Conservation (phyloP, 2,329 filamentous ascomycete species). For the Nectriaceae sp. region DNA sequence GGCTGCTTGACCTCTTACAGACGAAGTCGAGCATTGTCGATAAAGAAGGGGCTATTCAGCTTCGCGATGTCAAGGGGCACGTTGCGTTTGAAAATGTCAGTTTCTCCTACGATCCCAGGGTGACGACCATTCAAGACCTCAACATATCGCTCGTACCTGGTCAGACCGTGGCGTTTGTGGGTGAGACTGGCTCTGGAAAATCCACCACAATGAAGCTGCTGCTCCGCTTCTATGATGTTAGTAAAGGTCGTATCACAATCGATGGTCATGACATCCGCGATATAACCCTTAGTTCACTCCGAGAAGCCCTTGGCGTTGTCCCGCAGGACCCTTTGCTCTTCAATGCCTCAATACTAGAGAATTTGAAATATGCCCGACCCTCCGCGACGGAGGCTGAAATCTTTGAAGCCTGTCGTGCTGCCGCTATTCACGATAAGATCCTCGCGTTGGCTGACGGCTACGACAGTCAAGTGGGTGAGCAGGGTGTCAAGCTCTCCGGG, state of each 20-base stretch:
- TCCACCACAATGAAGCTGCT: conserved; percentile 63
- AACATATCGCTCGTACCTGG: conserved; percentile 51
- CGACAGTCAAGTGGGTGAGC: conserved; percentile 48
- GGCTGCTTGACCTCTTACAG: conserved; percentile 57
- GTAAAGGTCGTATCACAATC: conserved; percentile 53
- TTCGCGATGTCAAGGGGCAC: conserved; percentile 48
- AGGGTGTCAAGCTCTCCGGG: conserved; percentile 49
- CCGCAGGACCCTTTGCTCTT: conserved; percentile 67
- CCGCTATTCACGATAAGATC: conserved; percentile 67
- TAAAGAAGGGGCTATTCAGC: conserved; percentile 42
- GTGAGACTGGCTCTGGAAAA: conserved; percentile 64
- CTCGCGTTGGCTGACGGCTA: conserved; percentile 56
- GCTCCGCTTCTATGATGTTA: conserved; percentile 61
- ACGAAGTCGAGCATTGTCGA: conserved; percentile 58
- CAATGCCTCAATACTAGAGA: conserved; percentile 65
- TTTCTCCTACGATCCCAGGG: conserved; percentile 57
- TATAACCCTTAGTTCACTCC: conserved; percentile 58
- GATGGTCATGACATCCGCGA: conserved; percentile 62
- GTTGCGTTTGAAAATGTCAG: conserved; percentile 56
- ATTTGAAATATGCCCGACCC: conserved; percentile 63
- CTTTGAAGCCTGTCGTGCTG: conserved; percentile 60
- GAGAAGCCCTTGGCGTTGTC: conserved; percentile 62
- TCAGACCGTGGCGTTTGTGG: conserved; percentile 61
- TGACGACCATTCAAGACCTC: conserved; percentile 51
- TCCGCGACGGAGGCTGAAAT: conserved; percentile 63